These are phyloP conservation scores for Monascus ruber DNA, from an alignment of 2,329 filamentous ascomycete genomes.

Conservation along the genomic window DNA sequence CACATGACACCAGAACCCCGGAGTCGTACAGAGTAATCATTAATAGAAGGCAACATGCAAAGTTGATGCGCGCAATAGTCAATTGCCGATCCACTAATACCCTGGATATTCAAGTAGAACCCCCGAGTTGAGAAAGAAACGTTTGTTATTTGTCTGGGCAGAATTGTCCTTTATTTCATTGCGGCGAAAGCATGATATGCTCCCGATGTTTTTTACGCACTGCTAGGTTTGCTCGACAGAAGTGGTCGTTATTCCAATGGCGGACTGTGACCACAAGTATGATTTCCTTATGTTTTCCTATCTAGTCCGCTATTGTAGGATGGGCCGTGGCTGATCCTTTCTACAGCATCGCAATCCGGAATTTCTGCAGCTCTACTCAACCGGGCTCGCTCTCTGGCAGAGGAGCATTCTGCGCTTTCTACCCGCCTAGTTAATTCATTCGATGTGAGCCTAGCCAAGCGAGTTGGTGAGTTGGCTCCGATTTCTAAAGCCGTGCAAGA, in stretches of 20 bases:
- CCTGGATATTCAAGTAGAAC: too few relatives aligned
- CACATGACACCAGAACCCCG: neutral
- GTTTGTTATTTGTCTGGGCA: too few relatives aligned
- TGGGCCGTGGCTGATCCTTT: conserved; percentile 7
- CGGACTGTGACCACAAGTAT: conserved; percentile 21
- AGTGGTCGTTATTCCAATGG: conserved; percentile 10
- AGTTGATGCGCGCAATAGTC: too few relatives aligned
- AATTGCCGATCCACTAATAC: too few relatives aligned
- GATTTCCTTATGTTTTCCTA: conserved; percentile 7
- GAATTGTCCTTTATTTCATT: too few relatives aligned
- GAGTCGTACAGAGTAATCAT: too few relatives aligned
- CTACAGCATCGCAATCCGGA: conserved; percentile 14
- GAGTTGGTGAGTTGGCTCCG: conserved; percentile 43
- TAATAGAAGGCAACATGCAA: too few relatives aligned
- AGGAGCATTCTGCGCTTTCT: conserved; percentile 45
- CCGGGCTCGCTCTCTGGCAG: conserved; percentile 43
- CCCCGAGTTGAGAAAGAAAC: too few relatives aligned
- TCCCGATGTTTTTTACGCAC: conserved; percentile 35
- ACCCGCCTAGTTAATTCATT: conserved; percentile 43
- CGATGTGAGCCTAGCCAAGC: conserved; percentile 46
- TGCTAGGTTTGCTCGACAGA: conserved; percentile 20
- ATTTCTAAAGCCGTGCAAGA: conserved; percentile 43
- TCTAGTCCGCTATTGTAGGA: conserved; percentile 14
- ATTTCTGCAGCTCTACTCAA: conserved; percentile 46
- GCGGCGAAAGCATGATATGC: conserved; percentile 23